Evolutionary conservation across 768 basidiomycete genomes (phyloP).

Genomic region (Lentinula sp.): DNA sequence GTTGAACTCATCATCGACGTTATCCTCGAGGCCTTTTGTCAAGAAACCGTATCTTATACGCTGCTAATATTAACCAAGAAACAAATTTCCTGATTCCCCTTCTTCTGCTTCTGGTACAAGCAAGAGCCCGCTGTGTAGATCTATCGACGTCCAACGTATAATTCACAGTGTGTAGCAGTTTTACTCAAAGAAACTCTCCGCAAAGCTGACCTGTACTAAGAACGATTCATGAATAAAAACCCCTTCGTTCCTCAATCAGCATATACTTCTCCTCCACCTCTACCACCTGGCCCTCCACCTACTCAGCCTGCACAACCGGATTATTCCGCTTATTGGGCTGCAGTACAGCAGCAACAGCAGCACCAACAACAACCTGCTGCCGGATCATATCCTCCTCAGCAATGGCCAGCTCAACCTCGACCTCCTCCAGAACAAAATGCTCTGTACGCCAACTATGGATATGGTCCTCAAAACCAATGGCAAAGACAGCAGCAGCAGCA

Average conservation of each 20-base stretch:
- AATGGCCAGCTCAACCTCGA: slow-evolving; percentile 57
- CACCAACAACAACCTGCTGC: slow-evolving; percentile 22
- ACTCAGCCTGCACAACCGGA: slow-evolving; percentile 62
- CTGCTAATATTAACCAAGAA: background rate
- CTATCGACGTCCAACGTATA: background rate
- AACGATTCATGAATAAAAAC: slow-evolving; percentile 68
- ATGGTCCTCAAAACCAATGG: slow-evolving; percentile 65
- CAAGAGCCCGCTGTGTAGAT: background rate
- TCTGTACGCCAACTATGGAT: slow-evolving; percentile 88
- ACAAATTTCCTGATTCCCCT: background rate
- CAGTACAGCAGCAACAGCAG: slow-evolving; percentile 38
- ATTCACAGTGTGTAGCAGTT: background rate
- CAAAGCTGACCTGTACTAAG: background rate
- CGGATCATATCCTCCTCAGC: slow-evolving; percentile 57
- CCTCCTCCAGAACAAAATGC: slow-evolving; percentile 77
- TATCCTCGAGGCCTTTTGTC: background rate
- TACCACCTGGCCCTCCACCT: slow-evolving; percentile 77
- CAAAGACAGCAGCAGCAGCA: slow-evolving; percentile 56
- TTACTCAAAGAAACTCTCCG: background rate
- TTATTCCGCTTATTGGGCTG: slow-evolving; percentile 75
- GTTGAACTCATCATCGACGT: background rate
- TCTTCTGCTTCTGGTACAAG: background rate
- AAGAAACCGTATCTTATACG: background rate
- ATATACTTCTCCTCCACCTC: slow-evolving; percentile 65
- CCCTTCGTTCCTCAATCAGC: slow-evolving; percentile 68